Evolutionary conservation across 1,284 basidiomycete species (phyloP), one percentile per base, ranked within the genome.

Genomic region (Heterobasidion parviporum): DNA sequence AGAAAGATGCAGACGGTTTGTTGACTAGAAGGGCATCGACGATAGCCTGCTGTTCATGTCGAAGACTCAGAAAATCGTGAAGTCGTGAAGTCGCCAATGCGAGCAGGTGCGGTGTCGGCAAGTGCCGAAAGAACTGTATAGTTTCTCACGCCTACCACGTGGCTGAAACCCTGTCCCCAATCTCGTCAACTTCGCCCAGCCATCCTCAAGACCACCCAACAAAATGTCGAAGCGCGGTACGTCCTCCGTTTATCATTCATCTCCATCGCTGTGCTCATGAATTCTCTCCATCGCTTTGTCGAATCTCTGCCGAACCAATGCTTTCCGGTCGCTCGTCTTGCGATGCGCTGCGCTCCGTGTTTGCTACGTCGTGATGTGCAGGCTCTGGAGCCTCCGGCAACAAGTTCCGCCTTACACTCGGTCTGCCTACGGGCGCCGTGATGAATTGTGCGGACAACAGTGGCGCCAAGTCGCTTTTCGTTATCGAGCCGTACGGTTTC

Each of bases 361-460:
- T 5, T 26, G 26, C 26, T 26, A 4, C 4, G 26, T 41, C n/a
- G 38, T 41, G 7, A 41, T 41, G 38, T 41, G 3, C 38, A 41
- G 38, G 38, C 38, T 41, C 38, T 43, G 72, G 71, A 64, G 71
- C 76, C 58, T 73, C 93, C 70, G 95, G 95, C 73, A 96, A 91
- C 79, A 99, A 98, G 79, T 98, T 91, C 86, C 89, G 95, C 68
- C 83, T 99, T 80, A 94, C 94, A 63, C 87, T 97, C 68, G 94
- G 92, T 89, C 85, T 98, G 65, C 97, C 96, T 67, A 92, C 94
- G 68, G 97, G 97, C 69, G 96, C 96, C 69, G 96, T 99, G 66
- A 84, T 99, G 74, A 99, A 99, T 78, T 99, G 96, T 77, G 95
- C 95, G 59, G 96, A 99, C 83, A 99, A 99, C 89, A 94, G 92